Base-by-base conservation (phyloP, 225 moss, liverwort and hornwort genomes). In the Pseudoscleropodium purum region DNA sequence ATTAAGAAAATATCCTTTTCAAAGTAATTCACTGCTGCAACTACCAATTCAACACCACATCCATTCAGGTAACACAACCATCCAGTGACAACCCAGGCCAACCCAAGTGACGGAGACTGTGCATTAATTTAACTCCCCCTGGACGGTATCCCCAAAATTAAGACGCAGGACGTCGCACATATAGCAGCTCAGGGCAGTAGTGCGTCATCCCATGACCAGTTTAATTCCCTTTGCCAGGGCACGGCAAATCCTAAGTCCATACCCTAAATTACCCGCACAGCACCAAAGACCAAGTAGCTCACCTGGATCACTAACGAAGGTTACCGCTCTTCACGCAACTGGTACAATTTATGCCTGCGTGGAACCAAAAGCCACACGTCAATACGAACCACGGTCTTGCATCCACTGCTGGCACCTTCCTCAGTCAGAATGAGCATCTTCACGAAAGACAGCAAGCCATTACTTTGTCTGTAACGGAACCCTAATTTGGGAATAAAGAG, bases 241-340 rank as follows among this genome's bases (percentile, higher is more conserved):
- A 24, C 57, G 43, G 37, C 49, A 81, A 61, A 66, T 26, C 51
- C 47, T 52, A 65, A 43, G 27, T 66, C 36, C 19, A 39, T 86
- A 77, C n/a, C 78, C 82, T 75, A 39, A 34, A 70, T 37, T 56
- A 57, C 18, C 37, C 49, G 4, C 61, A 59, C 6, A 6, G 13
- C 36, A 82, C 76, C 68, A 21, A 65, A 47, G 70, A 49, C 11
- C 39, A 64, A 30, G 54, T 30, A 33, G 27, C 91, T 87, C 91
- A 98, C 98, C 98, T 86, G 83, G 47, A 36, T 66, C 66, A 68
- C 94, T 96, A 65, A 94, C 95, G 87, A 95, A 94, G 24, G 95
- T 92, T 93, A 90, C 51, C 94, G 90, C 91, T 93, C 94, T 83
- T 96, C 96, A 19, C 92, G 93, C 89, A 96, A 87, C 84, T 95